Evolutionary conservation across 768 basidiomycete species (phyloP).

Genomic region (Plicaturopsis crispa): DNA sequence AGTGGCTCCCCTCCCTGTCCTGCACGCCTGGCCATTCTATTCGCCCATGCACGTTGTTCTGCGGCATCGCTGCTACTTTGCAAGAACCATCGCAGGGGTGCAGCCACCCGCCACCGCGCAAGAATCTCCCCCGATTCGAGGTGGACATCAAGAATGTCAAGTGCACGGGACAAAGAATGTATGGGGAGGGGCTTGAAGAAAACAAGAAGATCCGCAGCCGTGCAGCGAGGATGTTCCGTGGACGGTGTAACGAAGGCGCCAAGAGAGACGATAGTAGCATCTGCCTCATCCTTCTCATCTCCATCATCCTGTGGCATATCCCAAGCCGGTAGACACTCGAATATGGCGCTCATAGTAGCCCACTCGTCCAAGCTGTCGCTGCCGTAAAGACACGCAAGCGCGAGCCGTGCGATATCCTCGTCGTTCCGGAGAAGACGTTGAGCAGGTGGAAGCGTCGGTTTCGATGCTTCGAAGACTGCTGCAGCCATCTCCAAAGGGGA

Average conservation of each 20-base stretch:
- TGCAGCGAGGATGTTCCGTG: constrained; percentile 45
- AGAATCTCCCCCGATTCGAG: constrained; percentile 91
- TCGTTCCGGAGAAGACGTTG: constrained; percentile 77
- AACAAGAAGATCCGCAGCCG: constrained; percentile 62
- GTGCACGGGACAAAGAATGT: constrained; percentile 66
- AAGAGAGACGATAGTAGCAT: constrained; percentile 75
- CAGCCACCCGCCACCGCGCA: constrained; percentile 78
- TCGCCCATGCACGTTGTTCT: constrained; percentile 82
- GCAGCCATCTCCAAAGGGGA: constrained; percentile 62
- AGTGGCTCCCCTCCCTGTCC: constrained; percentile 48
- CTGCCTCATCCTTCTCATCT: constrained; percentile 67
- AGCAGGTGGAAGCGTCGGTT: constrained; percentile 68
- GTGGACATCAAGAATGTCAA: constrained; percentile 92
- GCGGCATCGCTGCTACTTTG: constrained; percentile 56
- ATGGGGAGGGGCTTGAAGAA: constrained; percentile 81
- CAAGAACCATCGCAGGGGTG: constrained; percentile 85
- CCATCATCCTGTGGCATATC: constrained; percentile 43
- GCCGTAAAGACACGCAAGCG: constrained; percentile 86
- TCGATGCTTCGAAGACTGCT: constrained; percentile 83
- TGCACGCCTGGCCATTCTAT: constrained; percentile 70
- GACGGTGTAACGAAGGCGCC: constrained; percentile 75
- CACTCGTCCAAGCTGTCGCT: constrained; percentile 64
- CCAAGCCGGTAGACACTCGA: constrained; percentile 96
- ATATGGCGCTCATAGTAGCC: constrained; percentile 83
- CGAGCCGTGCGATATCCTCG: constrained; percentile 77